Base-by-base conservation (phyloP, 164 flowering plant species). In the Macadamia integrifolia region DNA sequence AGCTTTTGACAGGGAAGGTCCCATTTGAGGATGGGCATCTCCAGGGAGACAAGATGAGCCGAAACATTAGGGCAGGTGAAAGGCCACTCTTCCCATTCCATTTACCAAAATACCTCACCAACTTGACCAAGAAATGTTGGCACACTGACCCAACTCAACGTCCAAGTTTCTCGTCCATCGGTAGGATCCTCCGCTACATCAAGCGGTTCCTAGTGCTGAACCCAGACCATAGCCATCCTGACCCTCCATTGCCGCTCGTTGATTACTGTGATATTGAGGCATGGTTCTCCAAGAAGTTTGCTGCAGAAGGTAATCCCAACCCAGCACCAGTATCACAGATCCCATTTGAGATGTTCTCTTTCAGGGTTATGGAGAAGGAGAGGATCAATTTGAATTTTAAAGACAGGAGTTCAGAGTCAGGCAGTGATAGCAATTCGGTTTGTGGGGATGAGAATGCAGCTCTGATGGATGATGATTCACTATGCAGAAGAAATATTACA, bases 1-100 rank as follows among this genome's bases (percentile, higher is more conserved):
- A 93, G 83, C 81, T 94, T 49, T 44, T 91, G 68, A 86, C 95
- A 0, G 98, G 98, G 40, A 94, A 94, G 80, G 82, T 91, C 17
- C 94, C 97, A 0, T 93, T 89, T 65, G 97, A 88, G 30, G 97
- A 89, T 44, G 69, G 86, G 1, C 97, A 93, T 79, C 90, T 91
- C 11, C 94, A 88, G 71, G 97, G 98, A 61, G 98, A 91, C 31
- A 88, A 87, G 78, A 86, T 85, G 89, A 84, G 86, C 31, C 65
- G 86, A 67, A 93, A 89, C 72, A 82, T 93, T 31, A 81, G 85
- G 64, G 87, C 89, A 18, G 98, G 98, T 8, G 98, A 89, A 79
- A 82, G 98, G 66, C 98, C 98, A 40, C 76, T 93, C 6, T 93
- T 93, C 74, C 94, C 98, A 56, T 80, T 70, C 66, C 78, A 74